Conservation (phyloP, 768 basidiomycete genomes). For the Leccinellum luteum region DNA sequence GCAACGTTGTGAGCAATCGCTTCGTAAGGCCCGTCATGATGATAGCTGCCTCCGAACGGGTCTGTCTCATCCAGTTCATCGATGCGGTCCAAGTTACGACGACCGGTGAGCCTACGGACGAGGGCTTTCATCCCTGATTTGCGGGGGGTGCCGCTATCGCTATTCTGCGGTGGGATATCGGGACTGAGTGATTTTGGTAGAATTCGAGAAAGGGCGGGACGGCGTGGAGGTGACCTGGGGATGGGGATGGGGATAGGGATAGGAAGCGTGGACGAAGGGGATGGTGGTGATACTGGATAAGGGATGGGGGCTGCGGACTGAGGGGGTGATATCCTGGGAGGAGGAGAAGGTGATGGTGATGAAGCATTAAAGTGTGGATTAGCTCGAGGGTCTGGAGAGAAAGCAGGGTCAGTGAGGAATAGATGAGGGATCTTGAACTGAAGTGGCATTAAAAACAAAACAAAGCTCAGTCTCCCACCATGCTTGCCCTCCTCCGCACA, state of each 20-base stretch:
- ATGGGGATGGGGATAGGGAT: background rate
- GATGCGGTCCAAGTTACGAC: slow-evolving; percentile 56
- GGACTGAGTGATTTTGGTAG: background rate
- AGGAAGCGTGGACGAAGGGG: background rate
- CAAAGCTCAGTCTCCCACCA: background rate
- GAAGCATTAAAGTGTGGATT: slow-evolving; percentile 41
- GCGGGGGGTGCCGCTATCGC: slow-evolving; percentile 5
- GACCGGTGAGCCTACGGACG: slow-evolving; percentile 25
- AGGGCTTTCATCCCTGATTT: slow-evolving; percentile 27
- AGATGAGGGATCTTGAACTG: background rate
- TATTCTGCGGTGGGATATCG: background rate
- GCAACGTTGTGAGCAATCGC: slow-evolving; percentile 38
- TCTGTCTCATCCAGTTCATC: slow-evolving; percentile 79
- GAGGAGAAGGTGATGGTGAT: slow-evolving; percentile 16
- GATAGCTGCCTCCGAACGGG: slow-evolving; percentile 60
- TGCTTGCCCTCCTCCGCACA: slow-evolving; percentile 43
- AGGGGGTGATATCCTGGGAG: background rate
- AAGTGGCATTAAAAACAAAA: background rate
- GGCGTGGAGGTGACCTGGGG: background rate
- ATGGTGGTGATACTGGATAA: background rate
- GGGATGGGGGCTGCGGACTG: background rate
- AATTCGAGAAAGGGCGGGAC: background rate
- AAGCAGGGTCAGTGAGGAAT: slow-evolving; percentile 16
- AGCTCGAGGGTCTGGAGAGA: slow-evolving; percentile 52
- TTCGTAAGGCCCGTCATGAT: slow-evolving; percentile 78